Percentiles rank a stretch among this genome's conserved stretches.
phyloP scores from a whole-genome alignment of 768 basidiomycete genomes.

The Podaxis sp. region DNA sequence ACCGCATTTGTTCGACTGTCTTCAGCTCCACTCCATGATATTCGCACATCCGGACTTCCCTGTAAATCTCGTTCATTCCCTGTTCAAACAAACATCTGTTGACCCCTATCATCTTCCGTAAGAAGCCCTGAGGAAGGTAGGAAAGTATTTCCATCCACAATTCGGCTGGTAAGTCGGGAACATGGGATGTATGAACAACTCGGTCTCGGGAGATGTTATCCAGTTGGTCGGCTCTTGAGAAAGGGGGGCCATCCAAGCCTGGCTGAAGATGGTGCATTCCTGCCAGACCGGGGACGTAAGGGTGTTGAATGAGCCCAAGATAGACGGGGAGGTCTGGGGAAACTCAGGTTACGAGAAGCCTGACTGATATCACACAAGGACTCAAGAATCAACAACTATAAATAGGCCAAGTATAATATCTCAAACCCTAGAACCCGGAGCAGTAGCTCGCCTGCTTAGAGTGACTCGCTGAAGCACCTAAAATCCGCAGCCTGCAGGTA shows the following conservation, averaged over 20 bases:
- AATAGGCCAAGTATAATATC: background rate
- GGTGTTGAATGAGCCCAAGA: background rate
- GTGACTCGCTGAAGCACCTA: background rate
- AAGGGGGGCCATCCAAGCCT: background rate
- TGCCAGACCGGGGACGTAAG: background rate
- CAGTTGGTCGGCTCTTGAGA: background rate
- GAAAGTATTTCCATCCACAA: constrained; percentile 23
- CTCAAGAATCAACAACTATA: background rate
- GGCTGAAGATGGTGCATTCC: background rate
- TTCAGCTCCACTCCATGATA: constrained; percentile 19
- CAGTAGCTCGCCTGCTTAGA: background rate
- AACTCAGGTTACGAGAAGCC: background rate
- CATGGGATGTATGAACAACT: background rate
- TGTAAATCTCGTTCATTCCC: constrained; percentile 24
- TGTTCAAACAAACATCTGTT: constrained; percentile 24
- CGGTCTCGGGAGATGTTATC: background rate
- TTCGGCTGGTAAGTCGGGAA: constrained; percentile 20
- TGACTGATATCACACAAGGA: background rate
- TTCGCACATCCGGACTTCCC: constrained; percentile 21
- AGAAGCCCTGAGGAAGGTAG: constrained; percentile 17
- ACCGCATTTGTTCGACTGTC: constrained; percentile 20
- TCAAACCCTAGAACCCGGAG: background rate
- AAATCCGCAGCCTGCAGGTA: no score
- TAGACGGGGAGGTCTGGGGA: background rate
- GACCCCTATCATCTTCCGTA: constrained; percentile 22